Evolutionary conservation across 768 basidiomycete genomes (phyloP).

Genomic region (Amanita muscaria): DNA sequence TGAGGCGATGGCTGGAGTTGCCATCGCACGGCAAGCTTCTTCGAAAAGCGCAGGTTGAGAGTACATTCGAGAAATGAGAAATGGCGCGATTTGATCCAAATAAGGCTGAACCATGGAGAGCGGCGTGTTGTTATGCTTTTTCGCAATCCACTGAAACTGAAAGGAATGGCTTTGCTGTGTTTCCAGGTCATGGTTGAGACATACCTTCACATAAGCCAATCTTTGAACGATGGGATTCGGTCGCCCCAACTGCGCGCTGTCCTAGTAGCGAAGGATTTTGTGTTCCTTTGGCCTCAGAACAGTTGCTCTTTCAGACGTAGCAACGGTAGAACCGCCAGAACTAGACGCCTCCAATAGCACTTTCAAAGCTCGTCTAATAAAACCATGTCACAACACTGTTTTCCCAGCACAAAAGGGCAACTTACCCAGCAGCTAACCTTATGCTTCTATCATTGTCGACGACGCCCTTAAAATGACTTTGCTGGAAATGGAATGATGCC

Average conservation of each 20-base stretch:
- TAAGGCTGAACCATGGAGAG: conserved; percentile 66
- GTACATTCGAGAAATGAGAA: conserved; percentile 49
- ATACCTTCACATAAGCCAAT: conserved; percentile 58
- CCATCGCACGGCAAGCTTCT: conserved; percentile 65
- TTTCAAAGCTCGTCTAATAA: conserved; percentile 37
- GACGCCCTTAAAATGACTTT: conserved; percentile 41
- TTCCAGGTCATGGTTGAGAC: conserved; percentile 12
- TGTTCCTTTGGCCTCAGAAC: conserved; percentile 34
- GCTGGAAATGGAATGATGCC: conserved; percentile 30
- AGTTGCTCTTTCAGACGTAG: too few species aligned
- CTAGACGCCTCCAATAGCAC: conserved; percentile 37
- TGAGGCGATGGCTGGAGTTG: conserved; percentile 39
- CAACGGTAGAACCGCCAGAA: too few species aligned
- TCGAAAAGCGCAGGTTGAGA: conserved; percentile 48
- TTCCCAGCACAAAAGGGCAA: neutral
- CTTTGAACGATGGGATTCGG: conserved; percentile 64
- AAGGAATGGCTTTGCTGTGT: neutral
- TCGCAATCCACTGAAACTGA: conserved; percentile 53
- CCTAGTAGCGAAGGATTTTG: conserved; percentile 45
- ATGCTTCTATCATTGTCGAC: conserved; percentile 47
- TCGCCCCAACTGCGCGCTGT: conserved; percentile 55
- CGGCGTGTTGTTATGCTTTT: conserved; percentile 47
- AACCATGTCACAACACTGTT: neutral
- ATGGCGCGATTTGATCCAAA: conserved; percentile 56
- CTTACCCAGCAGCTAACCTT: conserved; percentile 64